Evolutionary conservation across 306 rosid species (phyloP), one percentile per base, ranked within the genome.

Genomic region (Cucumis cinereus): DNA sequence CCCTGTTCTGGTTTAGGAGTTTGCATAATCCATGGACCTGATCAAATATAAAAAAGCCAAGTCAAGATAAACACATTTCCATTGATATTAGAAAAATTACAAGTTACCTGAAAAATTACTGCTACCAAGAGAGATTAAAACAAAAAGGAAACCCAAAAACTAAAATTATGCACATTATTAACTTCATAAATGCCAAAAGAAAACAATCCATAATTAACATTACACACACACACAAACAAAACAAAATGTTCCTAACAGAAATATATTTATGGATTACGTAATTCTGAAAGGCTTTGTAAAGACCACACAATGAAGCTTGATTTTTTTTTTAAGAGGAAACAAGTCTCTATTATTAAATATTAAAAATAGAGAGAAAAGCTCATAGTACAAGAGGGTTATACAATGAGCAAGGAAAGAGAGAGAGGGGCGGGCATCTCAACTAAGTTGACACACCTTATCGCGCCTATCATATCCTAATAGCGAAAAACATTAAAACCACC

Each of bases 21-120:
- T 86, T 83, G 89, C 96, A 90, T 49, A 91, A 73, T 77, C 88
- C 96, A 83, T 85, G 84, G 84, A 94, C 80, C 97, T 91, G 91
- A 58, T 77, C 77, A 84, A 73, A 36, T 49, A 20, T 5, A 77
- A 62, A 30, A 30, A 59, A 45, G 57, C 13, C 36, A 45, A 41
- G 56, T 69, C 75, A 69, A 7, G 16, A 69, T 22, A 64, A 64
- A 36, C 35, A 45, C 22, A 62, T 62, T 30, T 60, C 9, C 43
- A 30, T 30, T 30, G 45, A 62, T 30, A 33, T 62, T 16, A 16
- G 45, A 62, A 33, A 33, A 33, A 4, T 4, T 35, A 62, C 23
- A 28, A 26, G 40, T 60, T 62, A 61, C 7, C 17, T 7, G 68
- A 30, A 61, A 59, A 60, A 30, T 33, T 59, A 26, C 41, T 61